A percentile compares a stretch with the other conserved stretches of the same genome.
These are phyloP conservation scores for Protomyces lactucae-debilis DNA, from an alignment of 1,139 yeast species.

Conservation along the genomic window DNA sequence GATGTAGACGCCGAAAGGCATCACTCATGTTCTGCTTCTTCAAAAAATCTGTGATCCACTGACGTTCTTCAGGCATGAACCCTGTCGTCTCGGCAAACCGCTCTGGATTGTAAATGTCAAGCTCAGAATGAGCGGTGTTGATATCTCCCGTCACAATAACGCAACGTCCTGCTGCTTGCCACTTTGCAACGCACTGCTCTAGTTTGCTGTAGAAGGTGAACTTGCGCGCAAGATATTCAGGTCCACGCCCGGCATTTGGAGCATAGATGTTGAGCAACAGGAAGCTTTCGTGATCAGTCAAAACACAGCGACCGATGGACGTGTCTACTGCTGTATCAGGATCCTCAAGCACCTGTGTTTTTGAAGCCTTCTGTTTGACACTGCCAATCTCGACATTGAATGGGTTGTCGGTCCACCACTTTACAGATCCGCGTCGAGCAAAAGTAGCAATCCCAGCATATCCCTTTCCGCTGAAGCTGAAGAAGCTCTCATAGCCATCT, in stretches of 20 bases:
- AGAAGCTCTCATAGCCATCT: conserved; percentile 24
- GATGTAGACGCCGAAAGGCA: conserved; percentile 19
- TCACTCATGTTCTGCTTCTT: conserved; percentile 7
- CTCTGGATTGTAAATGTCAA: conserved; percentile 25
- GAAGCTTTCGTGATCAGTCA: conserved; percentile 22
- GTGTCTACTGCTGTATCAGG: conserved; percentile 20
- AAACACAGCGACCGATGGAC: conserved; percentile 18
- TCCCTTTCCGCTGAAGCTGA: conserved; percentile 19
- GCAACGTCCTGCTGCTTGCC: conserved; percentile 21
- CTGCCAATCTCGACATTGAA: conserved; percentile 10
- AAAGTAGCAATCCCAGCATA: conserved; percentile 23
- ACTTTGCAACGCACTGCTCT: conserved; percentile 17
- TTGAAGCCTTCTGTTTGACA: neutral
- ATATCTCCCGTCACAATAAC: conserved; percentile 25
- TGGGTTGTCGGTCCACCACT: conserved; percentile 23
- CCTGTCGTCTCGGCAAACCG: conserved; percentile 19
- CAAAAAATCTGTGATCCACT: conserved; percentile 20
- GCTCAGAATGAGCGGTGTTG: conserved; percentile 19
- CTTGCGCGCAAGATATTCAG: conserved; percentile 16
- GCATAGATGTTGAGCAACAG: conserved; percentile 24
- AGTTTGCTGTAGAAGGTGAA: conserved; percentile 10
- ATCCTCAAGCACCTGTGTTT: neutral
- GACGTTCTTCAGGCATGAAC: conserved; percentile 19
- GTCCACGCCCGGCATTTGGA: conserved; percentile 25
- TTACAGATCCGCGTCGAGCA: conserved; percentile 7